phyloP scores from a whole-genome alignment of 2,329 filamentous ascomycete genomes.

The Sclerotinia trifoliorum region DNA sequence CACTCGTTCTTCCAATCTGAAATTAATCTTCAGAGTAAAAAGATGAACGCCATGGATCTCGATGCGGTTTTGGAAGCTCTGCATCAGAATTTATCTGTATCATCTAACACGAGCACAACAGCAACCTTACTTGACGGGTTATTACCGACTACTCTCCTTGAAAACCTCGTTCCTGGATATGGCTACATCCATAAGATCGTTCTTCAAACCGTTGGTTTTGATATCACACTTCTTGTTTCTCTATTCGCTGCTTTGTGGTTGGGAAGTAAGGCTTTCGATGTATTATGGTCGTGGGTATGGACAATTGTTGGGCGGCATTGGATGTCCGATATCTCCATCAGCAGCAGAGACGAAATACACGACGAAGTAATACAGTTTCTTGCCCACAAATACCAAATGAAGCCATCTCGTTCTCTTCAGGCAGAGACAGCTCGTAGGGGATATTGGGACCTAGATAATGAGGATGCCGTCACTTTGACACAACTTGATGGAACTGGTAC shows the following conservation, averaged over 20 bases:
- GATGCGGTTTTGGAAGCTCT: constrained; percentile 4
- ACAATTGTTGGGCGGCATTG: constrained; percentile 46
- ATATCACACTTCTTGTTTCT: constrained; percentile 38
- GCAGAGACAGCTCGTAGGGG: constrained; percentile 56
- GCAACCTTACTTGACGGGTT: constrained; percentile 18
- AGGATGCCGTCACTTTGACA: constrained; percentile 49
- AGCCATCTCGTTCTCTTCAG: constrained; percentile 52
- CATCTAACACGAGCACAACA: constrained; percentile 10
- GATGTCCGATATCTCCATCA: constrained; percentile 53
- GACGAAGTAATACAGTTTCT: constrained; percentile 58
- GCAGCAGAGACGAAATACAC: constrained; percentile 58
- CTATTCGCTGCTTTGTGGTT: constrained; percentile 42
- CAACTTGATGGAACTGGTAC: constrained; percentile 42
- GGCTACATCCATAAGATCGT: constrained; percentile 37
- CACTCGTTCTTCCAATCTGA: neutral
- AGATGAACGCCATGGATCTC: constrained; percentile 2
- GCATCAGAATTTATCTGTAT: constrained; percentile 6
- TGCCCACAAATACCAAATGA: constrained; percentile 51
- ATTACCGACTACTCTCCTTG: constrained; percentile 35
- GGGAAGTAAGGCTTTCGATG: constrained; percentile 43
- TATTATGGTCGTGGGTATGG: constrained; percentile 42
- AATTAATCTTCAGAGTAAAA: neutral
- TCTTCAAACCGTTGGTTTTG: constrained; percentile 35
- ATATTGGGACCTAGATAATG: constrained; percentile 50
- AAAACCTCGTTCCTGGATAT: constrained; percentile 40